These are phyloP conservation scores for Jamesozyma jinghongensis DNA, from an alignment of 805 yeast species.

Conservation along the genomic window DNA sequence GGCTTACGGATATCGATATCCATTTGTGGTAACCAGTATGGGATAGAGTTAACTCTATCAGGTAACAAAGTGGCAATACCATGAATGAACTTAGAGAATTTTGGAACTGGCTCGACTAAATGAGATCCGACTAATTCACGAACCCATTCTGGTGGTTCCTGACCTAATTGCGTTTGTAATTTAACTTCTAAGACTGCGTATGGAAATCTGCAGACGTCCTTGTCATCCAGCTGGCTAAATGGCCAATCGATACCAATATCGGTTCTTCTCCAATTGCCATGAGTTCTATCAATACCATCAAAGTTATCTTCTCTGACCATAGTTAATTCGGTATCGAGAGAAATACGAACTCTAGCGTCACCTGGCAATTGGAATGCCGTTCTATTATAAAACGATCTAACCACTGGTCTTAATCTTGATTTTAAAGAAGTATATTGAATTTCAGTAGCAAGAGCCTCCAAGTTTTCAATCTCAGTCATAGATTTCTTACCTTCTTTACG, in stretches of 20 bases:
- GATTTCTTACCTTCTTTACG: constrained; percentile 88
- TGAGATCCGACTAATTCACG: constrained; percentile 85
- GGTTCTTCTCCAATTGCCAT: constrained; percentile 95
- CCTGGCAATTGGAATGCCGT: constrained; percentile 99
- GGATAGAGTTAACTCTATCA: constrained; percentile 72
- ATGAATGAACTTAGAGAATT: constrained; percentile 93
- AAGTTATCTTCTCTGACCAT: constrained; percentile 97
- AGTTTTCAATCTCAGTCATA: constrained; percentile 75
- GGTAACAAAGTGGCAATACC: constrained; percentile 92
- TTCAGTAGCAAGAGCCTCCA: constrained; percentile 88
- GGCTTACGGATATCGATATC: constrained; percentile 91
- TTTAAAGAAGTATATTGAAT: constrained; percentile 84
- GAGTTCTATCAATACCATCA: constrained; percentile 84
- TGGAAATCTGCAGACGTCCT: constrained; percentile 88
- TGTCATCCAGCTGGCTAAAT: constrained; percentile 71
- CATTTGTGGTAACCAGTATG: constrained; percentile 98
- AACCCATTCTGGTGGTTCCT: constrained; percentile 98
- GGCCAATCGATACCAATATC: constrained; percentile 98
- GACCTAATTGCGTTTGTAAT: constrained; percentile 95
- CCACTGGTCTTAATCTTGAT: constrained; percentile 82
- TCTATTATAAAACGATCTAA: constrained; percentile 93
- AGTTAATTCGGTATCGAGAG: constrained; percentile 92
- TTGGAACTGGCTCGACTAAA: constrained; percentile 95
- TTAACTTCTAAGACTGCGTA: constrained; percentile 97
- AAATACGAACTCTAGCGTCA: constrained; percentile 97